These are phyloP conservation scores for Phanerodontia chrysosporium DNA, from an alignment of 768 basidiomycete species.

Conservation along the genomic window DNA sequence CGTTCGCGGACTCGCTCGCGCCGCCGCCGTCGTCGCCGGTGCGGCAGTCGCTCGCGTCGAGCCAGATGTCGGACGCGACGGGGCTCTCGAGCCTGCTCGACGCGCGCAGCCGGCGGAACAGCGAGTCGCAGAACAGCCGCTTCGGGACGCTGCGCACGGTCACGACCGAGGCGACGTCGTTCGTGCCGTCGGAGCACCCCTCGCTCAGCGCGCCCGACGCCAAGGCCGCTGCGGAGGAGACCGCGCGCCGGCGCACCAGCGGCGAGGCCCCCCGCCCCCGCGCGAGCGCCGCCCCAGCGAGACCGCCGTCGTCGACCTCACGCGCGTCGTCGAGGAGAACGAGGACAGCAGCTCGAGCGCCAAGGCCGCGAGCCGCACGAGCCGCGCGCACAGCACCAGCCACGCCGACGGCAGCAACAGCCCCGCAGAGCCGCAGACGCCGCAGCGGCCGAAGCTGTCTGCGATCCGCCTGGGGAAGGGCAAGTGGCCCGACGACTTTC, in stretches of 20 bases:
- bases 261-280: conserved; percentile 18
- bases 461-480: conserved; percentile 66
- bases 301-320: conserved; percentile 53
- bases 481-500: conserved; percentile 81
- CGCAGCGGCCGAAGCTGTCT: conserved; percentile 18
- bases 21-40: conserved; percentile 25
- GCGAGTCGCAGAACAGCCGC: conserved; percentile 45
- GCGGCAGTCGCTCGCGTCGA: conserved; percentile 63
- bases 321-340: conserved; percentile 64
- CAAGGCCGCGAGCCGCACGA: conserved; percentile 23
- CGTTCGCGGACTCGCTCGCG: conserved; percentile 28
- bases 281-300: conserved; percentile 67
- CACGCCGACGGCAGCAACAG: not conserved
- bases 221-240: conserved; percentile 41
- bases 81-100: conserved; percentile 47
- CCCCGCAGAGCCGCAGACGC: not conserved
- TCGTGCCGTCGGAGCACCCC: conserved; percentile 48
- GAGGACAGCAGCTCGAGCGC: conserved; percentile 47
- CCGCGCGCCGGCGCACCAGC: conserved; percentile 34
- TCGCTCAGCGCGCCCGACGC: conserved; percentile 67
- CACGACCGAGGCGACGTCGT: conserved; percentile 75
- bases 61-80: conserved; percentile 51
- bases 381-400: conserved; percentile 15
- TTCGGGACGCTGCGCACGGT: conserved; percentile 81
- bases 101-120: conserved; percentile 38